Evolutionary conservation across 352 stramenopile species (phyloP).

Genomic region (Aphanomyces cochlioides): DNA sequence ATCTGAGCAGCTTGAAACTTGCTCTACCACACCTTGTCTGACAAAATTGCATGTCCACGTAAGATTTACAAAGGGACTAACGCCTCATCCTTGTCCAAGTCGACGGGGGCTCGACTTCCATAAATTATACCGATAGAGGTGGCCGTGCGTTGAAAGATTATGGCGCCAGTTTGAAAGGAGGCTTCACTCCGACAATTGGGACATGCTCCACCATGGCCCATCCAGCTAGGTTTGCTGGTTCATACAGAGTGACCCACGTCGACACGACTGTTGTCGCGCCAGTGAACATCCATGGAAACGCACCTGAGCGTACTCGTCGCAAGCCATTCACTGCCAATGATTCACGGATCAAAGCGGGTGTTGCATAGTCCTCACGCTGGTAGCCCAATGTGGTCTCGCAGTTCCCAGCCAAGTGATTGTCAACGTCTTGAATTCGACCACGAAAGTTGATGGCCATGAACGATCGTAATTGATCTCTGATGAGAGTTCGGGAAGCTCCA

Average conservation of each 20-base stretch:
- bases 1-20: too few relatives aligned
- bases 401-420: slow-evolving; percentile 39
- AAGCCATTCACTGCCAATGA: slow-evolving; percentile 28
- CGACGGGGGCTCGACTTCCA: too few relatives aligned
- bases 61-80: too few relatives aligned
- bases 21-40: too few relatives aligned
- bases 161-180: too few relatives aligned
- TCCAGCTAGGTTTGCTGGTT: background rate
- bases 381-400: slow-evolving; percentile 41
- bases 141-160: too few relatives aligned
- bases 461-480: background rate
- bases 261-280: slow-evolving; percentile 3
- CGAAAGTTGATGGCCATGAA: slow-evolving; percentile 40
- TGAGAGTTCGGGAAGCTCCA: background rate
- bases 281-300: background rate
- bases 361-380: slow-evolving; percentile 37
- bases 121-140: too few relatives aligned
- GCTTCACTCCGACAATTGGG: too few relatives aligned
- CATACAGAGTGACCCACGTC: background rate
- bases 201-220: background rate
- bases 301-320: background rate
- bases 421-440: slow-evolving; percentile 30
- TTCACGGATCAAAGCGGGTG: slow-evolving; percentile 37
- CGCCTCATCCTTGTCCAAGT: too few relatives aligned
- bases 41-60: too few relatives aligned